Evolutionary conservation across 1,284 basidiomycete species (phyloP).

Genomic region (Microbotryomycetes sp.): DNA sequence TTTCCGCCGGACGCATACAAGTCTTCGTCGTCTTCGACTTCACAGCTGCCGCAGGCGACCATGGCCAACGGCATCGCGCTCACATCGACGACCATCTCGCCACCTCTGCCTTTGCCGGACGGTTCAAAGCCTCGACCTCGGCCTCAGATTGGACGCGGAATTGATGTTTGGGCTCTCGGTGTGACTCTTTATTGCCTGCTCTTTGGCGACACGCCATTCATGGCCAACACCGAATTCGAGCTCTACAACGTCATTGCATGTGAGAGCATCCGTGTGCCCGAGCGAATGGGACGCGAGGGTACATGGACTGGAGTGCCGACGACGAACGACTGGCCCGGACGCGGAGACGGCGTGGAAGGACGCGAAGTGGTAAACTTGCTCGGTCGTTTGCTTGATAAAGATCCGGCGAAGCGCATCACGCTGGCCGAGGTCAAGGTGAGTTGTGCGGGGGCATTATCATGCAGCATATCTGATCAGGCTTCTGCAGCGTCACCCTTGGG

Average conservation of each 20-base stretch:
- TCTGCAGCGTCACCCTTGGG: slow-evolving; percentile 55
- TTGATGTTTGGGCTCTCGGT: slow-evolving; percentile 99
- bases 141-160: slow-evolving; percentile 77
- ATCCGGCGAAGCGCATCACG: slow-evolving; percentile 66
- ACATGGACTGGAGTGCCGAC: slow-evolving; percentile 52
- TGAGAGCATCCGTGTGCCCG: slow-evolving; percentile 64
- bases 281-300: slow-evolving; percentile 60
- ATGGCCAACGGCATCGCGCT: slow-evolving; percentile 14
- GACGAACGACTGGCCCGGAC: slow-evolving; percentile 33
- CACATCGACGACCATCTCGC: slow-evolving; percentile 28
- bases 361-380: slow-evolving; percentile 64
- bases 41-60: slow-evolving; percentile 1
- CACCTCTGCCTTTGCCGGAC: slow-evolving; percentile 20
- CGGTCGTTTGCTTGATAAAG: slow-evolving; percentile 72
- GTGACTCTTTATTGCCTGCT: slow-evolving; percentile 92
- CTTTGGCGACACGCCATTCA: slow-evolving; percentile 73
- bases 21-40: slow-evolving; percentile 23
- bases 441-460: slow-evolving; percentile 2
- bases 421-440: slow-evolving; percentile 78
- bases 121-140: slow-evolving; percentile 13
- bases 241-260: slow-evolving; percentile 79
- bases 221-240: slow-evolving; percentile 60
- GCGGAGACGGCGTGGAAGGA: slow-evolving; percentile 48
- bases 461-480: not conserved
- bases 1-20: slow-evolving; percentile 11